phyloP scores from a whole-genome alignment of 106 monocot genomes.

The Acorus gramineus region DNA sequence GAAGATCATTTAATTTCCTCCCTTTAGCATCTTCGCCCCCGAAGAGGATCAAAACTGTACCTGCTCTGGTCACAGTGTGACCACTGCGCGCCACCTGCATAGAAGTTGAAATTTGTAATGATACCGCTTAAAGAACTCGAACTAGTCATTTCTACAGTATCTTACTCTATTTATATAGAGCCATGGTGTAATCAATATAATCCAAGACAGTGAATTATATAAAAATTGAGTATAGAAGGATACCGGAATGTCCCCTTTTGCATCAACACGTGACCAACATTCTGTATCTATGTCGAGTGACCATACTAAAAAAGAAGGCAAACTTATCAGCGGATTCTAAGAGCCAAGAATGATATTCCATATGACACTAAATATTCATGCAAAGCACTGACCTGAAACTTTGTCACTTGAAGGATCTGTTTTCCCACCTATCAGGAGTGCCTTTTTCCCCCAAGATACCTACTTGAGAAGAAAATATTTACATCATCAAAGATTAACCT shows the following conservation, averaged over 20 bases:
- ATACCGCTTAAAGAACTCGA: not conserved
- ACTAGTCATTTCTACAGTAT: too few species aligned
- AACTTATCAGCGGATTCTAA: not conserved
- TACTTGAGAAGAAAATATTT: slow-evolving; percentile 9
- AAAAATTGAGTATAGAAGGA: not conserved
- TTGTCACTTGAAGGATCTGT: slow-evolving; percentile 50
- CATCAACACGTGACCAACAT: slow-evolving; percentile 80
- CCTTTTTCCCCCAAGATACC: slow-evolving; percentile 75
- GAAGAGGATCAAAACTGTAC: slow-evolving; percentile 74
- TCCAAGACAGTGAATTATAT: not conserved
- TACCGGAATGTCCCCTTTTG: slow-evolving; percentile 97
- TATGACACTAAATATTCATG: not conserved
- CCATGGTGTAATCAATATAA: too few species aligned
- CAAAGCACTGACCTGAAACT: slow-evolving; percentile 40
- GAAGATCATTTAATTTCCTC: slow-evolving; percentile 81
- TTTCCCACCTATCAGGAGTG: slow-evolving; percentile 77
- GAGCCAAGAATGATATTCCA: not conserved
- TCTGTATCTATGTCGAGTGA: slow-evolving; percentile 76
- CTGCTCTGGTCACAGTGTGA: slow-evolving; percentile 85
- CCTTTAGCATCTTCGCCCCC: slow-evolving; percentile 82
- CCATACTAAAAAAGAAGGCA: slow-evolving; percentile 47
- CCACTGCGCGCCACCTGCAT: slow-evolving; percentile 76
- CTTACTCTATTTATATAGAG: too few species aligned
- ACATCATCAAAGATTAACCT: too few species aligned
- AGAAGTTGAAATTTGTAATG: not conserved